A percentile compares a stretch with the other conserved stretches of the same genome.
phyloP scores from a whole-genome alignment of 768 basidiomycete genomes.

The Macrolepiota dolichaula region DNA sequence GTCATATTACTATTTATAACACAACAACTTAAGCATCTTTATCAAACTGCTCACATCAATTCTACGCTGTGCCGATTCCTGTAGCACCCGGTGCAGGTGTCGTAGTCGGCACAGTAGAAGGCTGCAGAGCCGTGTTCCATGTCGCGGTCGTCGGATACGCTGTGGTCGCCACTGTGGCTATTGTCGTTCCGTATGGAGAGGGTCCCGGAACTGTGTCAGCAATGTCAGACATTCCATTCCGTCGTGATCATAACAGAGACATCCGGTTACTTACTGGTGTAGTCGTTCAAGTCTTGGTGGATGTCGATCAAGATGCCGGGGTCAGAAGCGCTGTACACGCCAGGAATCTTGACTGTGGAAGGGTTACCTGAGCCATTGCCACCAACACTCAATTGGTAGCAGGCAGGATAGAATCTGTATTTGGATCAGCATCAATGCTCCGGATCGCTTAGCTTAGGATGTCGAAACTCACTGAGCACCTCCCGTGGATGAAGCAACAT shows the following conservation, averaged over 20 bases:
- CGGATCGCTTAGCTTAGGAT: conserved; percentile 15
- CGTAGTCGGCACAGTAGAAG: conserved; percentile 40
- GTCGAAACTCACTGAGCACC: conserved; percentile 30
- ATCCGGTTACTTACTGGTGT: conserved; percentile 28
- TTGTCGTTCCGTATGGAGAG: conserved; percentile 36
- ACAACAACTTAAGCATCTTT: not conserved
- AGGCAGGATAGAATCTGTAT: conserved; percentile 35
- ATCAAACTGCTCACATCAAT: not conserved
- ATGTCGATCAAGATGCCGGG: conserved; percentile 47
- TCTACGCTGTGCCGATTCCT: not conserved
- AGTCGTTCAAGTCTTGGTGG: conserved; percentile 37
- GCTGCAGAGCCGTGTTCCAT: conserved; percentile 47
- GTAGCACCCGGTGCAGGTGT: conserved; percentile 15
- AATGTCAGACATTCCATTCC: not conserved
- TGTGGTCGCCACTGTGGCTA: conserved; percentile 37
- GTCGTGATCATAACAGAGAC: not conserved
- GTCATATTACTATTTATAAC: conserved; percentile 3
- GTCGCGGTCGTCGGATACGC: conserved; percentile 44
- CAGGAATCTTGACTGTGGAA: conserved; percentile 38
- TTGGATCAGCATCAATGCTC: not conserved
- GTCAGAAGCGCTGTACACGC: conserved; percentile 36
- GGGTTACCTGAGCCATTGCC: conserved; percentile 31
- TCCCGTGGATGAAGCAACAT: conserved; percentile 35
- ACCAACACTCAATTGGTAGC: conserved; percentile 38
- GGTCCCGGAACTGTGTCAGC: conserved; percentile 40